Conservation (phyloP, 2,329 filamentous ascomycete genomes). For the Parastagonospora avenae region DNA sequence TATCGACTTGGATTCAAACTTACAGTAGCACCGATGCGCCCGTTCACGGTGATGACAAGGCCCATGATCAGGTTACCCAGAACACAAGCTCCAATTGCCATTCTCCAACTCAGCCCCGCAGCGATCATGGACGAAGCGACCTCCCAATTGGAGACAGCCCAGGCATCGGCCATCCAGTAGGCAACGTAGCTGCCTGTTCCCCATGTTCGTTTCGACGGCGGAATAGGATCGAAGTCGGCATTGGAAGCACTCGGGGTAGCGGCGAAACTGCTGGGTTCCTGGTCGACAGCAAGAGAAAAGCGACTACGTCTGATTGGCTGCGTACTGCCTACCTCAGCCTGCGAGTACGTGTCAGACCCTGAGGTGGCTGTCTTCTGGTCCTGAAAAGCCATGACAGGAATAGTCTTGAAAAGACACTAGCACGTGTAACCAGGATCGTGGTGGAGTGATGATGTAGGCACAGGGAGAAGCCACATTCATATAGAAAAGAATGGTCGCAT, state of each 20-base stretch:
- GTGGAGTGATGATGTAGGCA: background rate
- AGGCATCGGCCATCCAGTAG: slow-evolving; percentile 50
- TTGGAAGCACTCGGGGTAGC: slow-evolving; percentile 41
- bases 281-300: slow-evolving; percentile 39
- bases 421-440: background rate
- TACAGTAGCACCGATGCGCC: slow-evolving; percentile 31
- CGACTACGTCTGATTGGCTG: slow-evolving; percentile 22
- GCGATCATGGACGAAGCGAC: slow-evolving; percentile 41
- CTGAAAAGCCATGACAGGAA: slow-evolving; percentile 5
- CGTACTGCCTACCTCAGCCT: slow-evolving; percentile 21
- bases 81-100: slow-evolving; percentile 42
- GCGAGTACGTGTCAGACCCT: slow-evolving; percentile 6
- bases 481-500: background rate
- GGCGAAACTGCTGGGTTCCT: slow-evolving; percentile 45
- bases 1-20: background rate
- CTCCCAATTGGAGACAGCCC: slow-evolving; percentile 48
- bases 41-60: slow-evolving; percentile 34
- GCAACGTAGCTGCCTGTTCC: slow-evolving; percentile 40
- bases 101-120: slow-evolving; percentile 32
- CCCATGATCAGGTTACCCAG: slow-evolving; percentile 38
- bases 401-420: background rate
- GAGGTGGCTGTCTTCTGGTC: slow-evolving; percentile 7
- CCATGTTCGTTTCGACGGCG: slow-evolving; percentile 47
- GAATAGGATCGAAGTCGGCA: slow-evolving; percentile 47
- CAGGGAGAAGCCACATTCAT: background rate